A percentile compares a stretch with the other conserved stretches of the same genome.
phyloP scores from a whole-genome alignment of 768 basidiomycete species.

The Lenzites betulinus region DNA sequence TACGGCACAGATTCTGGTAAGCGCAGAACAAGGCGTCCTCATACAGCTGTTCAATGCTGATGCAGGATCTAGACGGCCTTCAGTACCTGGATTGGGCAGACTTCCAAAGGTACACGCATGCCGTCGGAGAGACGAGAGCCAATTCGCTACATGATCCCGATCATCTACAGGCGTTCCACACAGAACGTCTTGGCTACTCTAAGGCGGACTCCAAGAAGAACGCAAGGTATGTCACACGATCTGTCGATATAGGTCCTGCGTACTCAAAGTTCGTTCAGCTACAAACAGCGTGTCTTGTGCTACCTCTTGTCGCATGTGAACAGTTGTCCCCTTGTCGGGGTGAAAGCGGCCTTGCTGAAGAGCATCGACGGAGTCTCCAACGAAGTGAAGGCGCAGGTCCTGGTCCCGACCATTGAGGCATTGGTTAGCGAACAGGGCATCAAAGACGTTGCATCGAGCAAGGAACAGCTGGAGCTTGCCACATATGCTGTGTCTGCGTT shows the following conservation, averaged over 20 bases:
- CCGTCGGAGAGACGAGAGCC: slow-evolving; percentile 50
- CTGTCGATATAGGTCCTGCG: not conserved
- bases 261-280: slow-evolving; percentile 41
- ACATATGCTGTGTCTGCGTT: slow-evolving; percentile 48
- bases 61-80: slow-evolving; percentile 42
- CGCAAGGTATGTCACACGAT: slow-evolving; percentile 44
- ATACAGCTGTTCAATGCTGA: slow-evolving; percentile 8
- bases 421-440: slow-evolving; percentile 29
- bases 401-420: slow-evolving; percentile 58
- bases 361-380: slow-evolving; percentile 51
- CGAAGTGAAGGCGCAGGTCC: slow-evolving; percentile 49
- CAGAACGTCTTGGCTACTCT: slow-evolving; percentile 49
- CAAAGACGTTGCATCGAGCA: not conserved
- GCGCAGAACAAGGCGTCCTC: slow-evolving; percentile 26
- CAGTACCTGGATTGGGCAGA: slow-evolving; percentile 75
- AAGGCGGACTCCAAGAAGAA: slow-evolving; percentile 60
- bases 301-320: slow-evolving; percentile 80
- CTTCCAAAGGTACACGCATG: slow-evolving; percentile 55
- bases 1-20: slow-evolving; percentile 65
- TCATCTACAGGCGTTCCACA: slow-evolving; percentile 62
- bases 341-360: slow-evolving; percentile 57
- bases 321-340: slow-evolving; percentile 49
- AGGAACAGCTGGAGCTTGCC: slow-evolving; percentile 33
- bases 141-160: slow-evolving; percentile 61
- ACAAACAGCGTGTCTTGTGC: slow-evolving; percentile 71